Percentiles rank a stretch among this genome's conserved stretches.
Conservation (phyloP, 257 asterid genomes). For the Nicotiana paniculata region DNA sequence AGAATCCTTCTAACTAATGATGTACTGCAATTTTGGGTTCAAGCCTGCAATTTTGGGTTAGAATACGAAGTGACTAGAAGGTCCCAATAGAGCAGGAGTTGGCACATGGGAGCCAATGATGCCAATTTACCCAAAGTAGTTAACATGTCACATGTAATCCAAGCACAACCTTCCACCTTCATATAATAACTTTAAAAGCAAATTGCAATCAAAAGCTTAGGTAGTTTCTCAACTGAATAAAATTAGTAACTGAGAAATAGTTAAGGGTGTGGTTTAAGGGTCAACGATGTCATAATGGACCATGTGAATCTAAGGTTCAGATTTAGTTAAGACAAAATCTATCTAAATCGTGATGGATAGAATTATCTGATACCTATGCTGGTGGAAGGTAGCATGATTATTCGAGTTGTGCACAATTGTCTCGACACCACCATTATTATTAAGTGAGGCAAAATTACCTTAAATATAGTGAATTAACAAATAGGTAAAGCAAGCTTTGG, state of each 20-base stretch:
- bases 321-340: no score
- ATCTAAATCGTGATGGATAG: no score
- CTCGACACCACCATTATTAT: background rate
- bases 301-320: no score
- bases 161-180: background rate
- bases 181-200: background rate
- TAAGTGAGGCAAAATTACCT: background rate
- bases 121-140: background rate
- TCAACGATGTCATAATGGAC: background rate
- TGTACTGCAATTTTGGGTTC: background rate
- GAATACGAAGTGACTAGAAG: background rate
- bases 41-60: background rate
- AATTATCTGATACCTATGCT: no score
- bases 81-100: background rate
- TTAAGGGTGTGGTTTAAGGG: background rate
- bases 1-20: background rate
- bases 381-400: background rate
- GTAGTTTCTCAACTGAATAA: background rate
- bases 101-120: slow-evolving; percentile 11
- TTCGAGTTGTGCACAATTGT: background rate
- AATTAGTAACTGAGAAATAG: background rate
- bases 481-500: background rate
- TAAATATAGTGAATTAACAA: background rate
- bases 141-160: background rate
- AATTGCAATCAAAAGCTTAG: background rate